Evolutionary conservation across 2,329 filamentous ascomycete species (phyloP).

Genomic region (Chaetothyriales sp.): DNA sequence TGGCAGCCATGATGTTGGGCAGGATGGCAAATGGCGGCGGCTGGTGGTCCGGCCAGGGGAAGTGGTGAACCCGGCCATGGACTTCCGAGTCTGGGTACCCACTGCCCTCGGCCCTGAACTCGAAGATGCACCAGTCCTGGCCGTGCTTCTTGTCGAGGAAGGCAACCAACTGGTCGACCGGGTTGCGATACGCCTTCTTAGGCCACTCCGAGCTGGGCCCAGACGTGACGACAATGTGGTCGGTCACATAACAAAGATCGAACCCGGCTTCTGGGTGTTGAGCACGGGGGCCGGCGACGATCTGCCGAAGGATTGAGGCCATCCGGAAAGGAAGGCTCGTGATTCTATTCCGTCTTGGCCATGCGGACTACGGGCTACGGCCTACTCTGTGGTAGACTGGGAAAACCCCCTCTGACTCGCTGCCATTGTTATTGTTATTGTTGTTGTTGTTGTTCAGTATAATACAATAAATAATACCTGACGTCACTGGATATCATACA

Average conservation of each 20-base stretch:
- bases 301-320: slow-evolving; percentile 71
- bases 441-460: no score
- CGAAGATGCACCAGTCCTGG: slow-evolving; percentile 85
- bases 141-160: slow-evolving; percentile 80
- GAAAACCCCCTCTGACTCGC: no score
- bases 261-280: slow-evolving; percentile 76
- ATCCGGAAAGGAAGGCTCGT: no score
- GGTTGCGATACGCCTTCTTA: slow-evolving; percentile 84
- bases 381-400: no score
- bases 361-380: no score
- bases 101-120: slow-evolving; percentile 91
- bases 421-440: no score
- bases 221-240: slow-evolving; percentile 62
- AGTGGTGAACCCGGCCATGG: slow-evolving; percentile 72
- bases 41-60: slow-evolving; percentile 94
- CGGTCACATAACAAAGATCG: slow-evolving; percentile 90
- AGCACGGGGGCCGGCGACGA: slow-evolving; percentile 74
- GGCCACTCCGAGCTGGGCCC: slow-evolving; percentile 82
- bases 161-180: slow-evolving; percentile 67
- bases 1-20: slow-evolving; percentile 76
- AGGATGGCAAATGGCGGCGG: slow-evolving; percentile 84
- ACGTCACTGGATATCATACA: not conserved
- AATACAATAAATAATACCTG: not conserved
- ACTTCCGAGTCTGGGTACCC: slow-evolving; percentile 88
- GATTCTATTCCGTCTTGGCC: not conserved